Evolutionary conservation across 2,329 filamentous ascomycete species (phyloP), one percentile per base, ranked within the genome.

Genomic region (Pseudocercospora pini-densiflorae): DNA sequence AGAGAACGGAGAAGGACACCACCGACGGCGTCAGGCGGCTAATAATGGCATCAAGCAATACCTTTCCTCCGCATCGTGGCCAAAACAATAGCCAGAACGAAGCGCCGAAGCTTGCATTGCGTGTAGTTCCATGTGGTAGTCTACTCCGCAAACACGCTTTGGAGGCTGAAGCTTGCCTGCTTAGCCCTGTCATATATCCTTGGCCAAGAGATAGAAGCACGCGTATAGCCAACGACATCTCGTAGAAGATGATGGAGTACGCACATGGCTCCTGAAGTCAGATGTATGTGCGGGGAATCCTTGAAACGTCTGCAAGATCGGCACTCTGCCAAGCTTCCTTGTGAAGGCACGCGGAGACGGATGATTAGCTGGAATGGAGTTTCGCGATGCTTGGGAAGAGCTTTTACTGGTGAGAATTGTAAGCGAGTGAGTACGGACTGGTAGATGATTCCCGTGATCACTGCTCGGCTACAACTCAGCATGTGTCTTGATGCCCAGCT

Each of bases 111-210:
- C 54, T n/a, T 19, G n/a, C 10, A 29, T 33, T 31, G 27, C 53
- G 16, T 9, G n/a, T 27, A 19, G 33, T n/a, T n/a, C n/a, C 53
- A 23, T 27, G 23, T 31, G n/a, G 54, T 24, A 54, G 49, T 54
- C 21, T 54, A 27, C 49, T 54, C 21, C 21, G 49, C 49, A 27
- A 8, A 57, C 9, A 57, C 54, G 54, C 54, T 36, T 57, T 57
- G 31, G 54, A 57, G 54, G 54, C 54, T 57, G 54, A 57, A 57
- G 54, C 54, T 57, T 57, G 54, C 24, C 54, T 57, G 27, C 54
- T n/a, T 57, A n/a, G 54, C 54, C n/a, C 45, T 49, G 45, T 10
- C n/a, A 49, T 19, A 1, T 6, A 49, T 49, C n/a, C n/a, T 10
- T 23, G 45, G 45, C 45, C 45, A 49, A 49, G 45, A 49, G 45